These are phyloP conservation scores for Nidula microcarpa DNA, from an alignment of 768 basidiomycete genomes.

Conservation along the genomic window DNA sequence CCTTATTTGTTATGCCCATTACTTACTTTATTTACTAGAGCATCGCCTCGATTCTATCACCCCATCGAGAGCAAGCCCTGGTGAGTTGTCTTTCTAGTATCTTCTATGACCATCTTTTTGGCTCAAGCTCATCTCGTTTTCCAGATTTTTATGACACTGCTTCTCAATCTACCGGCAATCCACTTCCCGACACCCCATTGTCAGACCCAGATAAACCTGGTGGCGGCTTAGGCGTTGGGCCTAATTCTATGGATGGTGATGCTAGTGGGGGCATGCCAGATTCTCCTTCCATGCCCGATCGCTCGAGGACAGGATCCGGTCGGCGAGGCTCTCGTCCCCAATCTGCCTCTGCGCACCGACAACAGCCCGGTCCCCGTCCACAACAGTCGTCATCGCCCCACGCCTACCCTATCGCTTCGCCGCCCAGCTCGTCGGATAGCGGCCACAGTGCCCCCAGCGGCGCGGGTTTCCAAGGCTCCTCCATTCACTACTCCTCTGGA, in stretches of 20 bases:
- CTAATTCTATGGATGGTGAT: slow-evolving; percentile 19
- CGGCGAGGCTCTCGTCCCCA: slow-evolving; percentile 20
- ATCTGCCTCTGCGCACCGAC: slow-evolving; percentile 9
- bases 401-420: slow-evolving; percentile 3
- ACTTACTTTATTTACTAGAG: slow-evolving; percentile 23
- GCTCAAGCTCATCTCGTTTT: slow-evolving; percentile 8
- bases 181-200: slow-evolving; percentile 6
- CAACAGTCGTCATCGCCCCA: slow-evolving; percentile 9
- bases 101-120: slow-evolving; percentile 8
- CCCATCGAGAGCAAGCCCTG: slow-evolving; percentile 9
- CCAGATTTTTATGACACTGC: slow-evolving; percentile 23
- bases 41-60: slow-evolving; percentile 3
- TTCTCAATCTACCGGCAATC: slow-evolving; percentile 8
- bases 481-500: slow-evolving; percentile 19
- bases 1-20: slow-evolving; percentile 13
- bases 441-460: slow-evolving; percentile 4
- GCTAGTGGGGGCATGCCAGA: slow-evolving; percentile 19
- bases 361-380: slow-evolving; percentile 7
- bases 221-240: slow-evolving; percentile 9
- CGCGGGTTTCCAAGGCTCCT: slow-evolving; percentile 14
- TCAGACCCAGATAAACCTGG: slow-evolving; percentile 4
- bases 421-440: slow-evolving; percentile 14
- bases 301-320: slow-evolving; percentile 12
- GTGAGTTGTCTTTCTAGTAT: slow-evolving; percentile 18
- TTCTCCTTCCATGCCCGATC: slow-evolving; percentile 19